Evolutionary conservation across 73 alveolate genomes (phyloP).

Genomic region (Tetrahymena elliotti): DNA sequence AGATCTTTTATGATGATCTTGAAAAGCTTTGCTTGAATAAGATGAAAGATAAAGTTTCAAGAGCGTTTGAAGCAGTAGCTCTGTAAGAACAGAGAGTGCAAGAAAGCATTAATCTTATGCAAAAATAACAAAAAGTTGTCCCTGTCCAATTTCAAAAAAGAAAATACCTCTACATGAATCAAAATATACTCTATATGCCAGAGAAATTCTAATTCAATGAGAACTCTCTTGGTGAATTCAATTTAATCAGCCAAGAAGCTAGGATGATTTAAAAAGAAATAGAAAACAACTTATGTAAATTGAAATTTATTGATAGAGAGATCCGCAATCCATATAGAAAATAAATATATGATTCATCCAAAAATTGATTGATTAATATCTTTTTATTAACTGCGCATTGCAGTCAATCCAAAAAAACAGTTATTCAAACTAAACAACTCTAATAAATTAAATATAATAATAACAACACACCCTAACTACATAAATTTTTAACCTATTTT

Average conservation of each 20-base stretch:
- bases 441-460: too few species aligned
- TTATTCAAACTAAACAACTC: not conserved
- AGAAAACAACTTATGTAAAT: not conserved
- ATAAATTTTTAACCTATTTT: too few species aligned
- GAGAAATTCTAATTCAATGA: not conserved
- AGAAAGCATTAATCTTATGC: not conserved
- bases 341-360: not conserved
- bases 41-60: not conserved
- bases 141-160: not conserved
- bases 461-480: not conserved
- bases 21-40: not conserved
- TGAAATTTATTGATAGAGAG: not conserved
- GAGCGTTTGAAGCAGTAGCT: not conserved
- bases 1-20: not conserved
- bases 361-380: not conserved
- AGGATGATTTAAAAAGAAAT: not conserved
- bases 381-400: not conserved
- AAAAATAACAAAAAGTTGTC: not conserved
- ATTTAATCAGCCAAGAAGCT: not conserved
- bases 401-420: too few species aligned
- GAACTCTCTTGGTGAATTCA: not conserved
- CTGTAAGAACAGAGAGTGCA: not conserved
- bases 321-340: not conserved
- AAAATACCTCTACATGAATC: not conserved
- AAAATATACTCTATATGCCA: not conserved